Evolutionary conservation across 257 asterid species (phyloP).

Genomic region (Solanum lignicaule): DNA sequence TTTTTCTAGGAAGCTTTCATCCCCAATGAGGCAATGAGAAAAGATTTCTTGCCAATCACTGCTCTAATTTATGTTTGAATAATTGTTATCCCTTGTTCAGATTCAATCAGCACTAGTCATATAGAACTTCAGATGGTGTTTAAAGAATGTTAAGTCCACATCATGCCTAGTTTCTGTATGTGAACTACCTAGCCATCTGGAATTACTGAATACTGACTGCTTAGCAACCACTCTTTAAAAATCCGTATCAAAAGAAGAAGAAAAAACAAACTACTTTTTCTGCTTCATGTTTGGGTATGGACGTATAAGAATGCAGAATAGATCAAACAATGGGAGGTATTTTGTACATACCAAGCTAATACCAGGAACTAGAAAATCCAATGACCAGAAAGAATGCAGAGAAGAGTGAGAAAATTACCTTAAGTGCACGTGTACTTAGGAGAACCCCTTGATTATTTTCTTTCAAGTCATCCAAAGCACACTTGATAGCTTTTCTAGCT

Average conservation of each 20-base stretch:
- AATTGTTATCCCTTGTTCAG: not conserved
- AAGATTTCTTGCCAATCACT: not conserved
- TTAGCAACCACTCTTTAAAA: not conserved
- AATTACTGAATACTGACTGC: not conserved
- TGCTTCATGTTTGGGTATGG: not conserved
- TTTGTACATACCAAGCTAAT: not conserved
- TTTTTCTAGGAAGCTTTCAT: not conserved
- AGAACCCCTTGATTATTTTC: constrained; percentile 53
- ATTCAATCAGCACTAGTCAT: not conserved
- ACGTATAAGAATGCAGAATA: not conserved
- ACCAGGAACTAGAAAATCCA: not conserved
- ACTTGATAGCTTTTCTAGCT: constrained; percentile 58
- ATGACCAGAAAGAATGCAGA: not conserved
- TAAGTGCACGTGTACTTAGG: constrained; percentile 67
- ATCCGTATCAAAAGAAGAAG: not conserved
- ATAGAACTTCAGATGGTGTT: not conserved
- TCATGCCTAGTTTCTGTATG: not conserved
- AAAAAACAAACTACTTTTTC: not conserved
- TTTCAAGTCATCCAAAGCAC: constrained; percentile 66
- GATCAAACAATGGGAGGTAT: not conserved
- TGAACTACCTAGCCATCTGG: not conserved
- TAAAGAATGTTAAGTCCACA: not conserved
- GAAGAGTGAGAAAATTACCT: constrained; percentile 27
- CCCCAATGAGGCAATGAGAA: not conserved
- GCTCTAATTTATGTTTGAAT: not conserved